phyloP scores from a whole-genome alignment of 148 eudicot species.

The Heliamphora exappendiculata region DNA sequence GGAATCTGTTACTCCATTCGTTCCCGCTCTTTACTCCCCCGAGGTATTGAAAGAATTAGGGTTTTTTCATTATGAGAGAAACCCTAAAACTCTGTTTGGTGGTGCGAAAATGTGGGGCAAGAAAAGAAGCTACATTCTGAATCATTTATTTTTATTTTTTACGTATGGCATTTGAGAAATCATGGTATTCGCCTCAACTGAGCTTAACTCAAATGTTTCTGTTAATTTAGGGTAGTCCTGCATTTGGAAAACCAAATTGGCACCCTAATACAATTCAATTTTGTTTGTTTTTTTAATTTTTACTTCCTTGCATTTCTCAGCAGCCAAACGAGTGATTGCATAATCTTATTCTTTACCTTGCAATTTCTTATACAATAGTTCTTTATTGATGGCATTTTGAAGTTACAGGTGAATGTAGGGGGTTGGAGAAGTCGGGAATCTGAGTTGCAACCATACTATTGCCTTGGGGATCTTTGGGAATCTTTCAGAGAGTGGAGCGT shows the following conservation, averaged over 20 bases:
- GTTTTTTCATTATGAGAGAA: not conserved
- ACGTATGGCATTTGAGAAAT: no score
- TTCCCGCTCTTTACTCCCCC: slow-evolving; percentile 19
- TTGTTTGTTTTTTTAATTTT: no score
- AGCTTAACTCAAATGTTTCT: not conserved
- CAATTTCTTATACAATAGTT: not conserved
- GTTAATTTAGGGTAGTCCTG: not conserved
- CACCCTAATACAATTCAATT: no score
- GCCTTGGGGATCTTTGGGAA: slow-evolving; percentile 61
- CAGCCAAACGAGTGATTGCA: not conserved
- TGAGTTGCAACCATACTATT: slow-evolving; percentile 29
- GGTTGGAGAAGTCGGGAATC: slow-evolving; percentile 26
- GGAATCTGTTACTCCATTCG: slow-evolving; percentile 36
- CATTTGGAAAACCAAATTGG: no score
- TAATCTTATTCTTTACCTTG: not conserved
- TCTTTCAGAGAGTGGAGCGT: slow-evolving; percentile 53
- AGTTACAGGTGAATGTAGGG: slow-evolving; percentile 27
- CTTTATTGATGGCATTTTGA: slow-evolving; percentile 6
- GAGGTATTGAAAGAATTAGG: slow-evolving; percentile 23
- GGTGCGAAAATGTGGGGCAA: slow-evolving; percentile 10
- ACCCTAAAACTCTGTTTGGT: not conserved
- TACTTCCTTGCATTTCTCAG: not conserved
- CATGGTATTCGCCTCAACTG: not conserved
- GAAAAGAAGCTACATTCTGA: no score
- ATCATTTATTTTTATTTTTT: no score